A percentile compares a stretch with the other conserved stretches of the same genome.
Evolutionary conservation across 495 filamentous ascomycete genomes (phyloP).

Genomic region (Hypomontagnella submonticulosa): DNA sequence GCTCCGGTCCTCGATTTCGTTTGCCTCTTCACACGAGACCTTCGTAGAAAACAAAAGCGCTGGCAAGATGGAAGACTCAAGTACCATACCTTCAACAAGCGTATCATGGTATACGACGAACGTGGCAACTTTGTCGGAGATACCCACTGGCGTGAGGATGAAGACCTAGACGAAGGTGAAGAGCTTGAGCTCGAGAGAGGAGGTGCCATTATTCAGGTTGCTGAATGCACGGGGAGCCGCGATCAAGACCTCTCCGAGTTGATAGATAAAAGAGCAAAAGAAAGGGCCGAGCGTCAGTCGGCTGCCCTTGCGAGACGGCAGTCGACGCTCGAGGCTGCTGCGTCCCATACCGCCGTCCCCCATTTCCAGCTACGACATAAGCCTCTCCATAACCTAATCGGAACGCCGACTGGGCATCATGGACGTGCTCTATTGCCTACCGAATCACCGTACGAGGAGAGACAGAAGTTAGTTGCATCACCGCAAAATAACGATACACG

Average conservation of each 20-base stretch:
- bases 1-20: conserved; percentile 81
- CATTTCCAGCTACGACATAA: conserved; percentile 54
- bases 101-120: conserved; percentile 90
- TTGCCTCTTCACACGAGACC: conserved; percentile 87
- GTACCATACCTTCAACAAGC: conserved; percentile 91
- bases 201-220: conserved; percentile 78
- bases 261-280: conserved; percentile 70
- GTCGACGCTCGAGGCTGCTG: conserved; percentile 13
- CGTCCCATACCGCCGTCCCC: conserved; percentile 17
- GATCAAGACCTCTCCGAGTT: conserved; percentile 81
- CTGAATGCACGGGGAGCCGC: conserved; percentile 73
- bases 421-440: conserved; percentile 59
- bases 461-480: conserved; percentile 44
- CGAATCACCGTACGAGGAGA: conserved; percentile 63
- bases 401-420: conserved; percentile 61
- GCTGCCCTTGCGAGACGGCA: conserved; percentile 47
- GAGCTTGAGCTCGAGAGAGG: conserved; percentile 83
- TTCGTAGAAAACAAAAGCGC: conserved; percentile 85
- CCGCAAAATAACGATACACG: conserved; percentile 31
- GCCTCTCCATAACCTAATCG: conserved; percentile 58
- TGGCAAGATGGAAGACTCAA: conserved; percentile 93
- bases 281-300: conserved; percentile 57
- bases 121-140: conserved; percentile 84
- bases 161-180: conserved; percentile 76
- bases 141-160: conserved; percentile 77